Evolutionary conservation across 352 stramenopile genomes (phyloP).

Genomic region (Halophytophthora polymorphica): DNA sequence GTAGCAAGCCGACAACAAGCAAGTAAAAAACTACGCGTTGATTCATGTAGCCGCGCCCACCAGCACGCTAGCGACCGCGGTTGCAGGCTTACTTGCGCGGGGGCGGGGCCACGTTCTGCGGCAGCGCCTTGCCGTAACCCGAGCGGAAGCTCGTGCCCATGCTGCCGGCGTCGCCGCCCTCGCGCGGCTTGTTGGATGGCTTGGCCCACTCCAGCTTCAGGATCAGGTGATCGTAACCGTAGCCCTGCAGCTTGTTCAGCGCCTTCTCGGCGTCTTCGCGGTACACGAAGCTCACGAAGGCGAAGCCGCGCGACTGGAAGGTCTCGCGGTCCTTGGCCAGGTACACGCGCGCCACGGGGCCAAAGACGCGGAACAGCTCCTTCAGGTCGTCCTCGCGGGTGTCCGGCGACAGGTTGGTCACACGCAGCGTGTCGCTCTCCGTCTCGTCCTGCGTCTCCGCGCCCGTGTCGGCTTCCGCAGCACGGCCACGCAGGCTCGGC

Average conservation of each 20-base stretch:
- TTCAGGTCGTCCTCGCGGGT: slow-evolving; percentile 98
- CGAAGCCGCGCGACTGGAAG: slow-evolving; percentile 96
- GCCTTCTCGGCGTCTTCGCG: slow-evolving; percentile 94
- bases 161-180: slow-evolving; percentile 66
- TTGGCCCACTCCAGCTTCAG: slow-evolving; percentile 99
- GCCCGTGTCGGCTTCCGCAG: slow-evolving; percentile 29
- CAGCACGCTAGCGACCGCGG: too few relatives aligned
- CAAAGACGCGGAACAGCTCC: slow-evolving; percentile 97
- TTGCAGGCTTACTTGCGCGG: slow-evolving; percentile 61
- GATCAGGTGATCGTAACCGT: slow-evolving; percentile 99
- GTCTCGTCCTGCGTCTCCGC: slow-evolving; percentile 46
- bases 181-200: slow-evolving; percentile 87
- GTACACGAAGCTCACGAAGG: slow-evolving; percentile 98
- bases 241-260: slow-evolving; percentile 96
- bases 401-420: slow-evolving; percentile 99
- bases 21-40: too few relatives aligned
- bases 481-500: slow-evolving; percentile 69
- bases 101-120: slow-evolving; percentile 79
- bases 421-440: slow-evolving; percentile 93
- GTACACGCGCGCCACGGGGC: slow-evolving; percentile 96
- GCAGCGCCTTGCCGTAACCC: slow-evolving; percentile 85
- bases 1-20: too few relatives aligned
- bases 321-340: slow-evolving; percentile 98
- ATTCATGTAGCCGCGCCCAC: too few relatives aligned
- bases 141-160: slow-evolving; percentile 88